Evolutionary conservation across 257 asterid genomes (phyloP), one percentile per base, ranked within the genome.

Genomic region (Eucommia ulmoides): DNA sequence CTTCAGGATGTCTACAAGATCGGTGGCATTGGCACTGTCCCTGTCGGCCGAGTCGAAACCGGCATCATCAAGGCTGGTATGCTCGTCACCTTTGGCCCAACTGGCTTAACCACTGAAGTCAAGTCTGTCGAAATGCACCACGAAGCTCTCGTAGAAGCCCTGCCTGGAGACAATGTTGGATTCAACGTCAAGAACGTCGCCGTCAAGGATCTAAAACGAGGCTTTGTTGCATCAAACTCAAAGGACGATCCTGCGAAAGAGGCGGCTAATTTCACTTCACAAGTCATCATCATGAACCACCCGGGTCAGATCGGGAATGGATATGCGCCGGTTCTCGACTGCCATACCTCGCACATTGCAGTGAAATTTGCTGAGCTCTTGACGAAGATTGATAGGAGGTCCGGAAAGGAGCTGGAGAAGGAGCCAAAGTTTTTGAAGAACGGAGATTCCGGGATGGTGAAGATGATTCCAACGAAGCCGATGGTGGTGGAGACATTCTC

Each of bases 401-500:
- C 48, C 19, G 48, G 48, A 1, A 42, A 42, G 20, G 48, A 42
- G 48, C 48, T 42, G n/a, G 48, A 42, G 48, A 42, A 42, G 48
- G 48, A 42, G 20, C 48, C 48, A 3, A 42, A 42, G 48, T 42
- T 42, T 42, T 42, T 42, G 48, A 42, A 42, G 48, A 42, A 42
- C 19, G 48, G 48, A 6, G 48, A 42, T 42, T 19, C 48, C 9
- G 48, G 48, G n/a, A 16, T 42, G 8, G 48, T 42, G 2, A 42
- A 42, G 48, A 42, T 42, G 48, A 42, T 42, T 10, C 48, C 48
- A 8, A 15, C 48, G 9, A 42, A 42, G 20, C 48, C 48, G 20
- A 42, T 42, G 48, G 48, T 42, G 48, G 48, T 42, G 1, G 48
- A 42, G 48, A 42, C 48, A 16, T 42, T 42, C 48, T 42, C 48